Conservation (phyloP, 352 stramenopile genomes). For the Phytophthora sp. region DNA sequence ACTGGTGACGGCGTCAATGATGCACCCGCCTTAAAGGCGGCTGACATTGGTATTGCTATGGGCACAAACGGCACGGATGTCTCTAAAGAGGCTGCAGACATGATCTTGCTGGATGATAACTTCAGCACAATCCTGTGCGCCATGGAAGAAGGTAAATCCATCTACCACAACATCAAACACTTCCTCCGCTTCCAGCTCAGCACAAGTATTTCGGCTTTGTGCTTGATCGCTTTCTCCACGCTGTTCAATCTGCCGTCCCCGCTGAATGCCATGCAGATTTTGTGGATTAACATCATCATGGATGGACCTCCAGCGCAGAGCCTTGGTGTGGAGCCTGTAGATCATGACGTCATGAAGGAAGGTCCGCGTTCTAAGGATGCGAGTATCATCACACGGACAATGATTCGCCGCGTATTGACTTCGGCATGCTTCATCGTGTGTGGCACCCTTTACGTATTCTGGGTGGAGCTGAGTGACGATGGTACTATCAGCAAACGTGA, state of each 20-base stretch:
- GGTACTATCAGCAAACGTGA: slow-evolving; percentile 93
- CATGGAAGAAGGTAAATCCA: slow-evolving; percentile 95
- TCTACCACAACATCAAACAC: slow-evolving; percentile 97
- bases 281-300: slow-evolving; percentile 99
- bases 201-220: slow-evolving; percentile 96
- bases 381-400: slow-evolving; percentile 77
- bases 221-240: slow-evolving; percentile 85
- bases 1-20: slow-evolving; percentile 99
- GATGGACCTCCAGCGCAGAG: slow-evolving; percentile 90
- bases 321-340: slow-evolving; percentile 87
- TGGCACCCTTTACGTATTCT: slow-evolving; percentile 87
- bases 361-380: slow-evolving; percentile 80
- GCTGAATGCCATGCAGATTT: slow-evolving; percentile 97
- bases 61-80: slow-evolving; percentile 97
- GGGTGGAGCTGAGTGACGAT: slow-evolving; percentile 85
- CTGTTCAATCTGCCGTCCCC: slow-evolving; percentile 77
- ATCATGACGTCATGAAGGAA: slow-evolving; percentile 86
- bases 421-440: slow-evolving; percentile 81
- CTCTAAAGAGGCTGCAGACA: slow-evolving; percentile 98
- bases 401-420: slow-evolving; percentile 70
- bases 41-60: slow-evolving; percentile 98
- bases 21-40: slow-evolving; percentile 96
- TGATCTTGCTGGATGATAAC: slow-evolving; percentile 96
- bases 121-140: slow-evolving; percentile 96
- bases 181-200: slow-evolving; percentile 98